Evolutionary conservation across 164 flowering plant species (phyloP).

Genomic region (Euptelea pleiosperma): DNA sequence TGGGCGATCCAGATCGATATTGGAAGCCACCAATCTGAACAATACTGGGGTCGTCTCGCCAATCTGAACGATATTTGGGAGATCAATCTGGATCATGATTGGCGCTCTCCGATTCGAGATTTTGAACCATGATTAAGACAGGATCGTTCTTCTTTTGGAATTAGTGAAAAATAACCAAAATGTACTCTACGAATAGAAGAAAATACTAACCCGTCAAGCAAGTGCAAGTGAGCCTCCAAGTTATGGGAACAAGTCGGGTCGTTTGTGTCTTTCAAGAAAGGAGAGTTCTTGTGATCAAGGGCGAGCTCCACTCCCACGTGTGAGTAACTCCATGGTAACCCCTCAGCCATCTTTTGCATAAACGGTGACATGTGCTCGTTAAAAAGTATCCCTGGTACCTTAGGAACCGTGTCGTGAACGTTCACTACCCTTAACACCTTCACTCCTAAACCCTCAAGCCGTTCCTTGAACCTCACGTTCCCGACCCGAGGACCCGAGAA

Average conservation of each 20-base stretch:
- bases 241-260: constrained; percentile 47
- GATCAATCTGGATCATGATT: too few species aligned
- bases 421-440: constrained; percentile 69
- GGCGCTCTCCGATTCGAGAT: too few species aligned
- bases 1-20: too few species aligned
- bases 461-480: constrained; percentile 50
- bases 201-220: constrained; percentile 63
- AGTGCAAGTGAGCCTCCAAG: constrained; percentile 61
- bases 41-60: too few species aligned
- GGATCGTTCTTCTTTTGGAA: too few species aligned
- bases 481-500: constrained; percentile 74
- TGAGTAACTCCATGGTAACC: constrained; percentile 56
- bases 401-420: constrained; percentile 56
- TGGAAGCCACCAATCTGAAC: too few species aligned
- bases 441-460: constrained; percentile 47
- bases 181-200: too few species aligned
- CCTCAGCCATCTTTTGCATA: constrained; percentile 29
- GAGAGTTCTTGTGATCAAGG: constrained; percentile 57
- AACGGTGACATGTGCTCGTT: constrained; percentile 37
- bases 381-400: constrained; percentile 50
- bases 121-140: too few species aligned
- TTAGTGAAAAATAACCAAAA: too few species aligned
- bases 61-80: too few species aligned
- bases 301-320: constrained; percentile 67
- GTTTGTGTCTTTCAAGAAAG: constrained; percentile 40